Evolutionary conservation across 257 asterid species (phyloP), one percentile per base, ranked within the genome.

Genomic region (Solanum neorickii): DNA sequence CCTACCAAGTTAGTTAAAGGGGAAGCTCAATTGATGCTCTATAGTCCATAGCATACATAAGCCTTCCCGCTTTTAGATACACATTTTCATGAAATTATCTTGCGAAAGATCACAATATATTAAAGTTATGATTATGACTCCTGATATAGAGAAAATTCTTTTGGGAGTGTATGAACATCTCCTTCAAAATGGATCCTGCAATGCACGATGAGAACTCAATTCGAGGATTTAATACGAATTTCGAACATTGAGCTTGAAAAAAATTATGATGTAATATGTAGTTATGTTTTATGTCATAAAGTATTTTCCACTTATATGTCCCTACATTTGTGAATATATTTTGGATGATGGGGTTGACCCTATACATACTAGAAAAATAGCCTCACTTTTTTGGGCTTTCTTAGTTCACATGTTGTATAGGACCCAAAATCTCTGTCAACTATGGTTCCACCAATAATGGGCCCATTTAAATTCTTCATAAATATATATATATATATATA

Each of bases 401-500:
- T 16, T 27, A 5, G 84, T 27, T 78, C 84, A 78, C 84, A 78
- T 46, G 84, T 5, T 46, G 42, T 47, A 78, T 16, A 78, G 42
- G 42, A 78, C 41, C 84, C 84, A 78, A 78, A 78, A 4, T 80
- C 6, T 18, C 42, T 78, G 66, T 78, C 42, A 41, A 25, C 25
- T 46, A 84, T 84, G 60, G 12, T 66, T 84, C 47, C 62, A 84
- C 65, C 41, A n/a, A 35, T 42, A 70, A 70, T 70, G 87, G 80
- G 29, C 27, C 87, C 87, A 6, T 60, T 46, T 20, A 56, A 56
- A 18, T 85, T 20, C 14, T 44, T 46, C 69, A 85, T 35, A 85
- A 33, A 31, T 35, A 39, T 37, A 84, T 35, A 35, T 35, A 35
- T 27, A 27, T 27, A 27, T 27, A 27, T 27, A 27, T 27, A 27